Base-by-base conservation (phyloP, 139 green algal species). In the Axilococcus clingmanii region DNA sequence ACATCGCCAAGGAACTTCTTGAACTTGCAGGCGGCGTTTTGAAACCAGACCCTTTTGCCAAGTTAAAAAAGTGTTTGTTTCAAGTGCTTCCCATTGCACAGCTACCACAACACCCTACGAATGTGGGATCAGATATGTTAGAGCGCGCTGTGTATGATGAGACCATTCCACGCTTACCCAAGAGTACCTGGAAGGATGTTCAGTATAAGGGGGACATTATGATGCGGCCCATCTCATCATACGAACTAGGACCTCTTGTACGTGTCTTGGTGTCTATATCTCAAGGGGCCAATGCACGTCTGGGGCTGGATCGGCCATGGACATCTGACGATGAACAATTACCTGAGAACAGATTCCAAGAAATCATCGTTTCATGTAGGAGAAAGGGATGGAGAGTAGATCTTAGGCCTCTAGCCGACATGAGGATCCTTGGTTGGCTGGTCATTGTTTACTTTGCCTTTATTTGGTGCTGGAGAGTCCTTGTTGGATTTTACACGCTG, bases 171-270 rank as follows among this genome's bases (percentile, higher is more conserved):
- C 48, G 46, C 2, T 40, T 80, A 41, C 61, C 45, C 27, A 53
- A 59, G 59, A 79, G 72, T 41, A 64, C 40, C 35, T 81, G 75
- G 66, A 48, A 51, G 36, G 55, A 71, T 19, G 36, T 82, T 42
- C 50, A 40, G 4, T 94, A 86, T 69, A 69, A 68, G 24, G 84
- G 84, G 23, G 83, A 94, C 61, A 75, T 63, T 45, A 68, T 94
- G 59, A 35, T 64, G 32, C 55, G 78, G n/a, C 85, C 85, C 31
- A 80, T 92, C 17, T 58, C 78, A 19, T 68, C 55, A 35, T 76
- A 83, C 41, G 85, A 94, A 74, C 27, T 92, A 6, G 48, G 34
- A 3, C 53, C 25, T 36, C 77, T 94, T 25, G 86, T 88, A 32
- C 66, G 69, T 7, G 27, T 78, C 51, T 63, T 88, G 48, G 77